These are phyloP conservation scores for Epichloe baconii DNA, from an alignment of 2,329 filamentous ascomycete species.

Conservation along the genomic window DNA sequence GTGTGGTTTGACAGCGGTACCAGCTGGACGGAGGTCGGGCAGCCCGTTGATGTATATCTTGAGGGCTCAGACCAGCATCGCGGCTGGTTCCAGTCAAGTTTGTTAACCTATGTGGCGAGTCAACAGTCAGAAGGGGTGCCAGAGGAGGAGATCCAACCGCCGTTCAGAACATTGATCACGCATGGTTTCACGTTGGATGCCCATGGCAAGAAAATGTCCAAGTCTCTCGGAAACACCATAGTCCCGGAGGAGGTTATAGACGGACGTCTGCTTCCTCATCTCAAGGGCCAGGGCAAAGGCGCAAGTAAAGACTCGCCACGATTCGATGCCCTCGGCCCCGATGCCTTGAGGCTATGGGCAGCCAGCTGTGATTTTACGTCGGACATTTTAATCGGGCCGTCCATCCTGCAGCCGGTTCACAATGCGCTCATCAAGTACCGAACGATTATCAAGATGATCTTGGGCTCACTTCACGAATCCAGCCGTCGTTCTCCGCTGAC, in stretches of 20 bases:
- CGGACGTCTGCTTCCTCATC: slow-evolving; percentile 59
- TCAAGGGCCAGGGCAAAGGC: slow-evolving; percentile 40
- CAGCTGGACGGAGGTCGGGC: slow-evolving; percentile 58
- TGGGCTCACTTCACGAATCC: slow-evolving; percentile 56
- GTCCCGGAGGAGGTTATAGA: slow-evolving; percentile 73
- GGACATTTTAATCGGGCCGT: slow-evolving; percentile 71
- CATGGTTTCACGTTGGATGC: slow-evolving; percentile 90
- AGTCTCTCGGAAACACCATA: slow-evolving; percentile 84
- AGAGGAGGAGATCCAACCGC: slow-evolving; percentile 31
- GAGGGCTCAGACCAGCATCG: slow-evolving; percentile 94
- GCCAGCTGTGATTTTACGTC: slow-evolving; percentile 84
- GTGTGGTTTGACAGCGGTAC: slow-evolving; percentile 99
- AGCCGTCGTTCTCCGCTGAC: slow-evolving; percentile 38
- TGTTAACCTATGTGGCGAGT: slow-evolving; percentile 71
- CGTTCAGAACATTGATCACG: slow-evolving; percentile 82
- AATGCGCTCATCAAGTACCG: slow-evolving; percentile 73
- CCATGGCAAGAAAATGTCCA: slow-evolving; percentile 95
- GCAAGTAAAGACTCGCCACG: slow-evolving; percentile 13
- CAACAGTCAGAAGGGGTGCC: slow-evolving; percentile 26
- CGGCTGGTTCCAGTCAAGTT: slow-evolving; percentile 95
- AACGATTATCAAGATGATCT: slow-evolving; percentile 78
- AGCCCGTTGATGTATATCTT: slow-evolving; percentile 71
- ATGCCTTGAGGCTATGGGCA: slow-evolving; percentile 81
- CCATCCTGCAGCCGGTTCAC: slow-evolving; percentile 65
- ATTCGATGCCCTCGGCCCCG: slow-evolving; percentile 66